Percentiles rank a stretch among this genome's conserved stretches.
Conservation (phyloP, 257 asterid species). For the Nicotiana benthamiana region DNA sequence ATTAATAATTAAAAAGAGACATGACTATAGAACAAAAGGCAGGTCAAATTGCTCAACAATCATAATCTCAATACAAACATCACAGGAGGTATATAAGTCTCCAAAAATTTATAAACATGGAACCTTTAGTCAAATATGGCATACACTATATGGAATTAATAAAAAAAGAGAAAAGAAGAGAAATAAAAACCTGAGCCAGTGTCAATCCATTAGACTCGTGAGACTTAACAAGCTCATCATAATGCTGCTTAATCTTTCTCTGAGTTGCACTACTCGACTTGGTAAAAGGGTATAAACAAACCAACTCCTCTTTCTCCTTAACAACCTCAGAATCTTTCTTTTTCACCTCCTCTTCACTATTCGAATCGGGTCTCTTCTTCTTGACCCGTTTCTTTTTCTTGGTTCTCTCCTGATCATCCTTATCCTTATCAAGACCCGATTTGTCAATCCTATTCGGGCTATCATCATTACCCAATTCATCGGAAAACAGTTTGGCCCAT, state of each 20-base stretch:
- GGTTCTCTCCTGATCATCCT: constrained; percentile 35
- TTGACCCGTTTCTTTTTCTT: constrained; percentile 60
- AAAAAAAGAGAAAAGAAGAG: not conserved
- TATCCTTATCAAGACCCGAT: constrained; percentile 23
- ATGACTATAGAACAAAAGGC: not conserved
- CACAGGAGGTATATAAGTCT: not conserved
- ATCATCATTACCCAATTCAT: constrained; percentile 23
- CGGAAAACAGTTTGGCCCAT: constrained; percentile 36
- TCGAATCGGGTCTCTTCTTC: constrained; percentile 52
- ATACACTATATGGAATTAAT: not conserved
- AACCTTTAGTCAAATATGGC: not conserved
- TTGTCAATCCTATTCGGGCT: constrained; percentile 20
- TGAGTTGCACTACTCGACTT: constrained; percentile 65
- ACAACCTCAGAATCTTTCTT: constrained; percentile 16
- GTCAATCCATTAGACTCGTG: constrained; percentile 66
- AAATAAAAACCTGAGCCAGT: constrained; percentile 48
- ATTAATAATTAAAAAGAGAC: not conserved
- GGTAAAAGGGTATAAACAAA: constrained; percentile 60
- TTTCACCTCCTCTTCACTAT: constrained; percentile 12
- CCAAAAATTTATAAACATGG: not conserved
- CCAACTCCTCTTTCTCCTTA: constrained; percentile 44
- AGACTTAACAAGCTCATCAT: constrained; percentile 72
- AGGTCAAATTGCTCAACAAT: not conserved
- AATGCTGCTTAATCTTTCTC: constrained; percentile 68
- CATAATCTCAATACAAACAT: not conserved